A percentile compares a stretch with the other conserved stretches of the same genome.
Conservation (phyloP, 352 stramenopile genomes). For the Phytophthora chlamydospora region DNA sequence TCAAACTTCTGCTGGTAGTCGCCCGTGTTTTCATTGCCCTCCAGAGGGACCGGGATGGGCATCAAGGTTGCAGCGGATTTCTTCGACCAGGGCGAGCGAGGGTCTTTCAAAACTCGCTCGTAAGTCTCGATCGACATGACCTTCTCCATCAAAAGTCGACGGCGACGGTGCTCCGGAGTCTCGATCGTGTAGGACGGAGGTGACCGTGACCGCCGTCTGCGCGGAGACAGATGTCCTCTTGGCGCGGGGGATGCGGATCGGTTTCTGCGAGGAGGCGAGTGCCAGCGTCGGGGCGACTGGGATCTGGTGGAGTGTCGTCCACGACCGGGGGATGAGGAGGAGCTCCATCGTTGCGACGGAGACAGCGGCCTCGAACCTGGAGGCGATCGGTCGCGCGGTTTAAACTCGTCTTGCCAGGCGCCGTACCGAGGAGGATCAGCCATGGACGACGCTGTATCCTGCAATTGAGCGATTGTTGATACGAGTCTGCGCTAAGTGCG, state of each 20-base stretch:
- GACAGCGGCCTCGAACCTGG: constrained; percentile 1
- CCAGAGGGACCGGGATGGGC: constrained; percentile 27
- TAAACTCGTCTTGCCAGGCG: constrained; percentile 3
- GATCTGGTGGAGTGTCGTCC: constrained; percentile 7
- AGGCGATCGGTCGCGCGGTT: constrained; percentile 3
- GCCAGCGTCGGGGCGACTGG: constrained; percentile 15
- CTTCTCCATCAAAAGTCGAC: constrained; percentile 19
- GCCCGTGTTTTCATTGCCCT: constrained; percentile 3
- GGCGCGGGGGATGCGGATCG: constrained; percentile 18
- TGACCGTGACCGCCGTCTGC: constrained; percentile 20
- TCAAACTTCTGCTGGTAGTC: constrained; percentile 39
- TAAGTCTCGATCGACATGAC: constrained; percentile 26
- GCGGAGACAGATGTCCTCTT: constrained; percentile 9
- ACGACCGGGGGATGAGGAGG: constrained; percentile 2
- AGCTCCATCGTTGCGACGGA: background rate
- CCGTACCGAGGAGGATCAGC: constrained; percentile 21
- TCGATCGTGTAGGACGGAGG: constrained; percentile 15
- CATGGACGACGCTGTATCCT: constrained; percentile 1
- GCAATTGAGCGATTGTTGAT: background rate
- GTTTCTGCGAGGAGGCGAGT: constrained; percentile 12
- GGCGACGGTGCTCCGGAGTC: constrained; percentile 8
- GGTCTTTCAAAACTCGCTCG: constrained; percentile 7
- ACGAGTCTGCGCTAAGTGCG: constrained; percentile 22
- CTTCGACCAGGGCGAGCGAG: constrained; percentile 18
- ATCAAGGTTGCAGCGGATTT: background rate